These are phyloP conservation scores for Ploettnerulaceae sp. DNA, from an alignment of 2,329 filamentous ascomycete species.

Conservation along the genomic window DNA sequence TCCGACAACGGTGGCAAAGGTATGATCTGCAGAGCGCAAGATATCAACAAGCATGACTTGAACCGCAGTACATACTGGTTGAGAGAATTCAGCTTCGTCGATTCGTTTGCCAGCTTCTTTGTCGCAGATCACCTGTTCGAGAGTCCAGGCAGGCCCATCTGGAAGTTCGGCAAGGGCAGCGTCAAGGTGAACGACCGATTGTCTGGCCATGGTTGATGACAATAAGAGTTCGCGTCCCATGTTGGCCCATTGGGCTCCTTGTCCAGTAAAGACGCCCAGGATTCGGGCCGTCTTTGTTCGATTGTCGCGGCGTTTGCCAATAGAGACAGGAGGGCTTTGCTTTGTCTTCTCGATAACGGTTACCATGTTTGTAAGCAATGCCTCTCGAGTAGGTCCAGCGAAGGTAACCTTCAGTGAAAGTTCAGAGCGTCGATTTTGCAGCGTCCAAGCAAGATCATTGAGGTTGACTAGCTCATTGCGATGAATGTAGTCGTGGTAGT, in stretches of 20 bases:
- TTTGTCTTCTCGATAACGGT: conserved; percentile 23
- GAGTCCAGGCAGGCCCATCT: conserved; percentile 18
- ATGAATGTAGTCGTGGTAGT: conserved; percentile 10
- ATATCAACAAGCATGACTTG: conserved; percentile 44
- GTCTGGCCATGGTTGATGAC: conserved; percentile 9
- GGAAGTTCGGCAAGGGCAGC: conserved; percentile 28
- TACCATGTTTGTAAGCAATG: conserved; percentile 9
- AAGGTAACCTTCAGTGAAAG: conserved; percentile 9
- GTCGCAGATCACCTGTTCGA: conserved; percentile 20
- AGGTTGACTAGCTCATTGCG: conserved; percentile 9
- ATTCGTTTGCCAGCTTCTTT: conserved; percentile 18
- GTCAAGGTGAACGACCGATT: conserved; percentile 23
- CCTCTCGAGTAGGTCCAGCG: conserved; percentile 9
- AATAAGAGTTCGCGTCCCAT: conserved; percentile 24
- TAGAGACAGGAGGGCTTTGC: conserved; percentile 3
- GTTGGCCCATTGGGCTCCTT: conserved; percentile 26
- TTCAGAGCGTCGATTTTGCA: conserved; percentile 11
- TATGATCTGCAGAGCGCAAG: conserved; percentile 39
- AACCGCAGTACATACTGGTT: conserved; percentile 43
- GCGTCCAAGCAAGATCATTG: conserved; percentile 14
- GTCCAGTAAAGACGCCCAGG: conserved; percentile 25
- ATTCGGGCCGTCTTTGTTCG: conserved; percentile 11
- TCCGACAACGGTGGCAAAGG: conserved; percentile 38
- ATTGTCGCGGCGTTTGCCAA: conserved; percentile 8
- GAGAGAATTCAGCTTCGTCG: conserved; percentile 30